Evolutionary conservation across 768 basidiomycete genomes (phyloP), one percentile per base, ranked within the genome.

Genomic region (Leccinum variicolor): DNA sequence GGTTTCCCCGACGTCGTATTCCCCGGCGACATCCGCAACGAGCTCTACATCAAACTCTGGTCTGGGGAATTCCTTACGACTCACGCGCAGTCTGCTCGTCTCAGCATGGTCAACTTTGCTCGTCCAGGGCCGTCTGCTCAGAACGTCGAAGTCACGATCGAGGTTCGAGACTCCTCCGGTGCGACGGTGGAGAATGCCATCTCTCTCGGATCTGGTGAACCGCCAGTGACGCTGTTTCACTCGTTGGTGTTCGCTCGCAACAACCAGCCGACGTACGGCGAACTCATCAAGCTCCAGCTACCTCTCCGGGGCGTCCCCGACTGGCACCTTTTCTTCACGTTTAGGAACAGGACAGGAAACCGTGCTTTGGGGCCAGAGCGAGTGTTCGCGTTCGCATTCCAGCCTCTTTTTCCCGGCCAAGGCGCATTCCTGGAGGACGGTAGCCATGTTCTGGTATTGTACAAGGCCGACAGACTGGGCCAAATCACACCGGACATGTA

Each of bases 1-100:
- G 94, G 94, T 29, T 98, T 98, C 69, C 91, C 96, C 0, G 96
- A 98, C 63, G 94, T 97, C 7, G 94, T 96, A 9, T 94, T 94
- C 68, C 95, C 95, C 3, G 92, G 90, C 7, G 89, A 92, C 60
- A 75, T 84, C n/a, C 86, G 96, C 15, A 98, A 98, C 66, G 96
- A 98, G 62, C 79, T 98, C 13, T 98, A 98, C 72, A 83, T 98
- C 76, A 97, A 97, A 71, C 81, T 98, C 0, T 98, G 94, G 94
- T 89, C 86, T 55, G 96, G 92, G 39, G 90, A 94, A 61, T 98
- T 98, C 68, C 74, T 79, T 3, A 74, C 83, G 0, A 77, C 82
- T 3, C 81, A 82, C 58, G 73, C 71, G 43, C 73, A 75, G 26
- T 78, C 85, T 41, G 71, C 87, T 3, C 87, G 87, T 46, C 73